phyloP scores from a whole-genome alignment of 495 filamentous ascomycete species.

The Astrothelium macrocarpum region DNA sequence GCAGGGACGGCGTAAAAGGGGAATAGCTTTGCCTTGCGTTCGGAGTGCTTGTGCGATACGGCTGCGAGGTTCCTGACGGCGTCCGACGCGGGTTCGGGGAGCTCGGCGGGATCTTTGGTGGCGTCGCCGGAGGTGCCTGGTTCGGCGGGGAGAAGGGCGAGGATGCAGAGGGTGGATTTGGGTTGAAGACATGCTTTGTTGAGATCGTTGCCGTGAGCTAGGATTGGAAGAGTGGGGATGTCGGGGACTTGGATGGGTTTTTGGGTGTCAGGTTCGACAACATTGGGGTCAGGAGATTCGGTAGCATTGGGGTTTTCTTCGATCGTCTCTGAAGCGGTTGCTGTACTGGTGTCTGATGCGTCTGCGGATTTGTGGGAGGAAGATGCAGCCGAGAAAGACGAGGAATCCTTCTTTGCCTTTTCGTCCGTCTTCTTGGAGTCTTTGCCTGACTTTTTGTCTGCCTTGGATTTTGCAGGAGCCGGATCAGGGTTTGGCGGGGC shows the following conservation, averaged over 20 bases:
- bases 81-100: slow-evolving; percentile 36
- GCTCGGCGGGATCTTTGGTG: slow-evolving; percentile 26
- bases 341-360: slow-evolving; percentile 29
- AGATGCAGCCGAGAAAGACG: slow-evolving; percentile 36
- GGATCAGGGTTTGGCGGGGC: slow-evolving; percentile 66
- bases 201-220: slow-evolving; percentile 44
- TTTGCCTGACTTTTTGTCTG: slow-evolving; percentile 34
- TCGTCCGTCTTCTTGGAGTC: slow-evolving; percentile 42
- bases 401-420: slow-evolving; percentile 38
- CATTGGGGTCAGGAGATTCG: slow-evolving; percentile 39
- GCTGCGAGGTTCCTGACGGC: slow-evolving; percentile 61
- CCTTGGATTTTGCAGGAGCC: slow-evolving; percentile 39
- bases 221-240: slow-evolving; percentile 44
- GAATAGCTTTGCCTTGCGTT: slow-evolving; percentile 59
- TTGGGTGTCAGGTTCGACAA: slow-evolving; percentile 33
- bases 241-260: slow-evolving; percentile 42
- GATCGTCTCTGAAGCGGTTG: slow-evolving; percentile 33
- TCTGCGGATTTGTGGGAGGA: slow-evolving; percentile 36
- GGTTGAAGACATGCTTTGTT: slow-evolving; percentile 59
- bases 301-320: slow-evolving; percentile 37
- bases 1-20: slow-evolving; percentile 70
- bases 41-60: slow-evolving; percentile 61
- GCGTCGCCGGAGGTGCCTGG: slow-evolving; percentile 19
- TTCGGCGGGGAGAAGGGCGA: slow-evolving; percentile 59
- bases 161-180: slow-evolving; percentile 75